phyloP scores from a whole-genome alignment of 225 moss, liverwort and hornwort genomes.

The Straminergon stramineum region DNA sequence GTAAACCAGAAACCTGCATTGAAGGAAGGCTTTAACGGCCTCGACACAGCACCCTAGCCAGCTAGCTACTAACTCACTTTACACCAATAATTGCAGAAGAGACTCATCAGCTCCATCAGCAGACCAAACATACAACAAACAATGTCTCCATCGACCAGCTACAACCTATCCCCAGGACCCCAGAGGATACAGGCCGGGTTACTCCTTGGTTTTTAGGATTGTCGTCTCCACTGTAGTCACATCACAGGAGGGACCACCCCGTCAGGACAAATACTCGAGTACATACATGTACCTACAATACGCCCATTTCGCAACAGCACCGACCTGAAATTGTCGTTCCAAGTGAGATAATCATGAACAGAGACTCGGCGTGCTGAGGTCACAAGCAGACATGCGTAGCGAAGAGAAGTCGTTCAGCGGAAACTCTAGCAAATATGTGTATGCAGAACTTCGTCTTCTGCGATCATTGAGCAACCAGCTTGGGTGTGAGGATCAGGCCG shows the following conservation, averaged over 20 bases:
- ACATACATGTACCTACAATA: neutral
- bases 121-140: neutral
- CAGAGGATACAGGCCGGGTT: neutral
- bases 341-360: neutral
- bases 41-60: neutral
- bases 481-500: neutral
- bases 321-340: neutral
- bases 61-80: neutral
- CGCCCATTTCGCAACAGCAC: neutral
- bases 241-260: neutral
- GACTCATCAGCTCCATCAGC: neutral
- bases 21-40: neutral
- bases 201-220: neutral
- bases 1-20: neutral
- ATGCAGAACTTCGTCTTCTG: neutral
- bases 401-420: neutral
- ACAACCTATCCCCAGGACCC: neutral
- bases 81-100: constrained; percentile 19
- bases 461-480: neutral
- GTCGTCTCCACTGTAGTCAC: neutral
- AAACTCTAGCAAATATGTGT: neutral
- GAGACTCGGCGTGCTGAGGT: neutral
- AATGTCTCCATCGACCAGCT: neutral
- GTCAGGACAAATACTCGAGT: neutral
- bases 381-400: neutral